Conservation (phyloP, 2,329 filamentous ascomycete genomes). For the Ciborinia camelliae region DNA sequence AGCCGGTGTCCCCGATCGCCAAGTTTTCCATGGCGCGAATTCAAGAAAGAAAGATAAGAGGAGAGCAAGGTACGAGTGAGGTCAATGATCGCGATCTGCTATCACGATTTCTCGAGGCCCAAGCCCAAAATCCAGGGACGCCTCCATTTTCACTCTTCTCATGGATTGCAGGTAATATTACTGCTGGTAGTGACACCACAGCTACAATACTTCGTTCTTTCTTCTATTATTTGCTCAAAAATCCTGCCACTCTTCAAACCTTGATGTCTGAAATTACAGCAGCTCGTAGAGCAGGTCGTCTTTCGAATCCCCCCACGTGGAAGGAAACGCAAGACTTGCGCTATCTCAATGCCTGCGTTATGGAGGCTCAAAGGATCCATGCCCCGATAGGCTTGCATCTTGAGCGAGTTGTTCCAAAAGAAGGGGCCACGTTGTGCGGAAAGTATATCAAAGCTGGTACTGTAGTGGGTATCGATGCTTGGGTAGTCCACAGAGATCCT, state of each 20-base stretch:
- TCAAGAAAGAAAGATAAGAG: neutral
- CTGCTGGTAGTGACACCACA: conserved; percentile 24
- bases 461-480: conserved; percentile 42
- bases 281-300: conserved; percentile 7
- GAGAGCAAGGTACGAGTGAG: neutral
- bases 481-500: conserved; percentile 19
- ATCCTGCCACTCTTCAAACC: conserved; percentile 14
- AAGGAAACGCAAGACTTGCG: conserved; percentile 13
- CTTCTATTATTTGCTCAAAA: conserved; percentile 24
- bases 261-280: conserved; percentile 21
- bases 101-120: neutral
- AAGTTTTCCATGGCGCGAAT: conserved; percentile 1
- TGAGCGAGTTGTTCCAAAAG: conserved; percentile 45
- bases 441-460: conserved; percentile 33
- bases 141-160: neutral
- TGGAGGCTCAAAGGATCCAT: conserved; percentile 45
- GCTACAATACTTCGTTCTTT: conserved; percentile 22
- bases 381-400: conserved; percentile 47
- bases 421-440: conserved; percentile 43
- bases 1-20: conserved; percentile 5
- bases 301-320: conserved; percentile 16
- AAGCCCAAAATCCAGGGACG: neutral
- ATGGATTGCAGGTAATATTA: neutral
- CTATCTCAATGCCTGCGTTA: conserved; percentile 12
- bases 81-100: neutral